Evolutionary conservation across 129 eudicot species (phyloP), one percentile per base, ranked within the genome.

Genomic region (Lactuca saligna): DNA sequence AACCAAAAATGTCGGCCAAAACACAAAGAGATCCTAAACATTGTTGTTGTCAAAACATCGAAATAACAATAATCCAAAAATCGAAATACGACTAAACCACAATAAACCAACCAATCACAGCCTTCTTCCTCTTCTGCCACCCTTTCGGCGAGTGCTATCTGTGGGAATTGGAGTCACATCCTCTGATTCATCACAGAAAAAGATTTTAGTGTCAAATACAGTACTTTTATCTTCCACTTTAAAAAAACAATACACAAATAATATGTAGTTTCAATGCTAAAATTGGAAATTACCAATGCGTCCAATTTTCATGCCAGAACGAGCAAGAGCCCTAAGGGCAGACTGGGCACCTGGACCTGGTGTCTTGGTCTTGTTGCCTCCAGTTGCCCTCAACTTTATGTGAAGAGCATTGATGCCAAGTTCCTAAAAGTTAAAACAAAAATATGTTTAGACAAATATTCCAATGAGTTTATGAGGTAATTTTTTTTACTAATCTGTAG

Each of bases 341-440:
- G 87, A 83, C 64, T 79, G 87, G 63, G 87, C 87, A 83, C 87
- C 84, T 20, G 87, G 87, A 8, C 87, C 87, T 67, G 87, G 87
- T 44, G 84, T 75, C 75, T 83, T 83, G 7, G 87, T 83, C 74
- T 83, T 83, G 74, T 83, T 83, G 1, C 87, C 87, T 29, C 87
- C 87, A 17, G 84, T 83, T 46, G 87, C 87, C 7, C 87, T 73
- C 70, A 83, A 81, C 80, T 83, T 83, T 33, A 83, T 83, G 50
- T 83, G 87, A 15, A 83, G 87, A 34, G 87, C 84, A 76, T 76
- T 83, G 62, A 83, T 83, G 14, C 87, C 87, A 41, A 83, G 87
- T 29, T 83, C 84, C 87, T 83, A 60, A 4, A 54, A 25, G 29
- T 25, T 25, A 25, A 25, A 25, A 25, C 2, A 25, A 2, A 25